Base-by-base conservation (phyloP, 2,329 filamentous ascomycete species). In the Colletotrichum sublineola region DNA sequence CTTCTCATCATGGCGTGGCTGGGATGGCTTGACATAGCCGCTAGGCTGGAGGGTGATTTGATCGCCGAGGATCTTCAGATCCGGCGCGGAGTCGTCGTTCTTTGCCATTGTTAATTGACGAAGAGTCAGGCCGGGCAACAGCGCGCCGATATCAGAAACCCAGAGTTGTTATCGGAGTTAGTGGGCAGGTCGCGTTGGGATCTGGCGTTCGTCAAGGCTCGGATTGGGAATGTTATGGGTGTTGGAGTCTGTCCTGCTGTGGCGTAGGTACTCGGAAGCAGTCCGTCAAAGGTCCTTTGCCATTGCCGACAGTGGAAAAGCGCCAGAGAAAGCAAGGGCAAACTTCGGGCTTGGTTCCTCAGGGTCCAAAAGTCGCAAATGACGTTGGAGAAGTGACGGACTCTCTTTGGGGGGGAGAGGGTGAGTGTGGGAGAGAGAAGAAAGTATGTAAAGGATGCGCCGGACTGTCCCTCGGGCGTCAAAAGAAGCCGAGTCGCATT, bases 1-100 rank as follows among this genome's bases (percentile, higher is more conserved):
- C 73, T 88, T 88, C 63, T 86, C 89, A 55, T 84, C 86, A 72
- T 85, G 79, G 53, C 79, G 80, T 31, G 79, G 77, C 46, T 77
- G 75, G 3, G 80, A 78, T 36, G 86, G 84, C 78, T 90, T 88
- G 70, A 91, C 85, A 78, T 89, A 93, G 72, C 92, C 92, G 75
- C 90, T 90, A 11, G 93, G 93, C 78, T 94, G 92, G 50, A 95
- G 88, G 1, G 91, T 94, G 76, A 95, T 89, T 77, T 91, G 86
- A 78, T 93, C 90, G 75, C 92, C 92, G 12, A 94, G 85, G 75
- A 95, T 94, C 80, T 94, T 91, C 65, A 95, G 85, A 80, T 94
- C 92, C n/a, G 92, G 92, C 63, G 92, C 91, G 75, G 83, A 79
- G 14, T 81, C 77, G 73, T 84, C 80, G 60, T 82, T 80, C 29